Conservation (phyloP, 176 grass and related monocot genomes). For the Ensete ventricosum region DNA sequence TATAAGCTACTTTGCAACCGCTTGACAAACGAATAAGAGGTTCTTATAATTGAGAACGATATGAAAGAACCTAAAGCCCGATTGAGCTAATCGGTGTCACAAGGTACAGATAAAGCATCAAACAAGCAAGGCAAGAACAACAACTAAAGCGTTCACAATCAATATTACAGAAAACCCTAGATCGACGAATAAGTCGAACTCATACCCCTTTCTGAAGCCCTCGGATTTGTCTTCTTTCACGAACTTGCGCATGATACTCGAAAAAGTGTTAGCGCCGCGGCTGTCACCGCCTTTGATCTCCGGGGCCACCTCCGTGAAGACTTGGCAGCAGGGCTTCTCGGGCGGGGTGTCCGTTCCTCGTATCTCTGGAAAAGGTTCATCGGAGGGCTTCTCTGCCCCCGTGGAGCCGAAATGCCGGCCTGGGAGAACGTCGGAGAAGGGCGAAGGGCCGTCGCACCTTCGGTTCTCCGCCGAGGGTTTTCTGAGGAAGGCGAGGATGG, state of each 20-base stretch:
- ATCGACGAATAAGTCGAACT: background rate
- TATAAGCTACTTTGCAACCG: background rate
- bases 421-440: background rate
- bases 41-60: background rate
- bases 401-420: background rate
- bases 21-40: background rate
- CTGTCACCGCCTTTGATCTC: background rate
- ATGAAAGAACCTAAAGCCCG: background rate
- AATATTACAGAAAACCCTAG: constrained; percentile 29
- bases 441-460: background rate
- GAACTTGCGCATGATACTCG: constrained; percentile 60
- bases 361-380: constrained; percentile 16
- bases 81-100: too few species aligned
- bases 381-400: background rate
- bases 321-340: constrained; percentile 39
- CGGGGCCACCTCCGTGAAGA: constrained; percentile 13
- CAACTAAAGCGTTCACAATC: background rate
- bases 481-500: constrained; percentile 71
- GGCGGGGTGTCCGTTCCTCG: constrained; percentile 41
- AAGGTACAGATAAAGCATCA: too few species aligned
- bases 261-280: constrained; percentile 22
- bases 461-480: constrained; percentile 28
- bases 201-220: constrained; percentile 18
- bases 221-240: constrained; percentile 14
- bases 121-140: background rate